Evolutionary conservation across 169 alveolate species (phyloP), one percentile per base, ranked within the genome.

Genomic region (Plasmodium ovale): DNA sequence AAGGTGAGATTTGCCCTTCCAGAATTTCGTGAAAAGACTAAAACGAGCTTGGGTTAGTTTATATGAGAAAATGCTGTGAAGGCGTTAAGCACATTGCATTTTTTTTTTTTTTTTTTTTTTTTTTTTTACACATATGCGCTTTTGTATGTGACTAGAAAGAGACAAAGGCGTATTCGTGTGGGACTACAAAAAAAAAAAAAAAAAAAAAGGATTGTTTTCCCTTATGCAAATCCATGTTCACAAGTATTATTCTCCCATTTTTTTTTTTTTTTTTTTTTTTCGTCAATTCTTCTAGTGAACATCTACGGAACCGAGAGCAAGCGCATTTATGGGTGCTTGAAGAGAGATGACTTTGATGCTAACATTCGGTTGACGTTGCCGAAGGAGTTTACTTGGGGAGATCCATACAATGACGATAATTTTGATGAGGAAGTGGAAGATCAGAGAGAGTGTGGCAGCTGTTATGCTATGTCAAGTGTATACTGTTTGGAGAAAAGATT

Each of bases 361-460:
- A 77, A 85, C 23, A 87, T 87, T 1, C 87, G 87, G 21, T 59
- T 91, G 23, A 73, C 91, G 7, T 73, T 94, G 4, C 95, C 96
- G 16, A 79, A 60, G 16, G 85, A 88, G 9, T 92, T 93, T 88
- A 90, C 94, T 23, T 89, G 94, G 94, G 97, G 97, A 1, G 97
- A 95, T 68, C 92, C 97, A 5, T 95, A 92, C 85, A 73, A 69
- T 6, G 92, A 92, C 6, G 84, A 73, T 1, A 60, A 64, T 19
- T 89, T 89, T 37, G 77, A 72, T 25, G 92, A 69, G 19, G 64
- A 72, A 1, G 79, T 62, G 35, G 94, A 72, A 25, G 88, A 93
- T 62, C 98, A 97, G 87, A 97, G 96, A 31, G 94, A 95, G 29
- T 98, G 99, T 87, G 99, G 99, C 19, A 97, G 98, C 35, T 98